Evolutionary conservation across 176 grass and related monocot species (phyloP).

Genomic region (Echinochloa phyllopogon): DNA sequence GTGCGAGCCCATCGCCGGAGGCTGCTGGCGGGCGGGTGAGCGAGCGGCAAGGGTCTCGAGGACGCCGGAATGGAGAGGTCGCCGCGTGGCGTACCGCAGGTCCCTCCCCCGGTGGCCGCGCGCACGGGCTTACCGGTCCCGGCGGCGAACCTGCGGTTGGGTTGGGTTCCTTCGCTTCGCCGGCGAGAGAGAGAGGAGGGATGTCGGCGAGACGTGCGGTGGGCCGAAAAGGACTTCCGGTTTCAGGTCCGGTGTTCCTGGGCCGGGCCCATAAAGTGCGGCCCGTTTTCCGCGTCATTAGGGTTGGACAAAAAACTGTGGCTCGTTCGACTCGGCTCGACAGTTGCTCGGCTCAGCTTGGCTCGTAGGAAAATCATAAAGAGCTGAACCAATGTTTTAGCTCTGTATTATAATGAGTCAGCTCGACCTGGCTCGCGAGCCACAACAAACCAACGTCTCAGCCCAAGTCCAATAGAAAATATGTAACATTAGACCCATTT

Average conservation of each 20-base stretch:
- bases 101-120: neutral
- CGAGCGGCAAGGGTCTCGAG: too few relatives aligned
- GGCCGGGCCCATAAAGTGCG: neutral
- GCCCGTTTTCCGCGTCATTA: too few relatives aligned
- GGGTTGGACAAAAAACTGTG: too few relatives aligned
- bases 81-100: neutral
- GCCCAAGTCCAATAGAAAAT: too few relatives aligned
- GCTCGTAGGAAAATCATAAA: too few relatives aligned
- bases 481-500: too few relatives aligned
- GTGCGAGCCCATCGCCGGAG: neutral
- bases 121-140: neutral
- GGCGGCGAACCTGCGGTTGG: neutral
- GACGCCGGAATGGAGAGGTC: neutral
- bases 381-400: too few relatives aligned
- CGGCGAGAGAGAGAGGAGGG: neutral
- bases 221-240: neutral
- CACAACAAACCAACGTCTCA: too few relatives aligned
- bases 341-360: too few relatives aligned
- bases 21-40: neutral
- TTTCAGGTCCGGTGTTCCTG: neutral
- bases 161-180: neutral
- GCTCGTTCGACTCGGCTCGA: too few relatives aligned
- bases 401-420: too few relatives aligned
- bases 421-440: too few relatives aligned
- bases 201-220: neutral